These are phyloP conservation scores for Rhodotorula toruloides DNA, from an alignment of 768 basidiomycete species.

Conservation along the genomic window DNA sequence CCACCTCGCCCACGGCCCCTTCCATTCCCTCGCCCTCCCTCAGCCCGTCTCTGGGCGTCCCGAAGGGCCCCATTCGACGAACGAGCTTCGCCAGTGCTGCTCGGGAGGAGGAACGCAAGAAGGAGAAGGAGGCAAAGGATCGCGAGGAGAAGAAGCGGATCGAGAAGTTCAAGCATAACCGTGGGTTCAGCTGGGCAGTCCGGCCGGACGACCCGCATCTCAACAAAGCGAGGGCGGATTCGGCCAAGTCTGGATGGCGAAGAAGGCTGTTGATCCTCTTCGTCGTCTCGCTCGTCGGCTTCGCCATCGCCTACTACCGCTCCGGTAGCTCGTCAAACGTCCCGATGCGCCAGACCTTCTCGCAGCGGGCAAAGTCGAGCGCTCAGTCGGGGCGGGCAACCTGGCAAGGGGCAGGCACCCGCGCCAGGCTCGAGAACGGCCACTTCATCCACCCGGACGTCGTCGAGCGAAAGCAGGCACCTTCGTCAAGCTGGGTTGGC, in stretches of 20 bases:
- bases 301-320: neutral
- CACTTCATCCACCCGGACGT: constrained; percentile 38
- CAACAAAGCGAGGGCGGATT: too few relatives aligned
- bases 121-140: constrained; percentile 24
- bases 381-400: too few relatives aligned
- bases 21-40: neutral
- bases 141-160: constrained; percentile 14
- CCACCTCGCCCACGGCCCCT: constrained; percentile 22
- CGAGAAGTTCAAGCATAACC: constrained; percentile 13
- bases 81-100: constrained; percentile 25
- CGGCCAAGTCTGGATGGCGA: neutral
- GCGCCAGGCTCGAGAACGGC: too few relatives aligned
- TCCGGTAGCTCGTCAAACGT: too few relatives aligned
- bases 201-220: neutral
- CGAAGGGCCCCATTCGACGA: neutral
- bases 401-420: too few relatives aligned
- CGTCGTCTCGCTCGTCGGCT: neutral
- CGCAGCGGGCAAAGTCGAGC: too few relatives aligned
- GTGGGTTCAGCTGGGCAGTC: constrained; percentile 24
- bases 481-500: constrained; percentile 3
- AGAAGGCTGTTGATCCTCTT: neutral
- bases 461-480: constrained; percentile 6
- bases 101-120: constrained; percentile 34
- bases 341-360: too few relatives aligned
- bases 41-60: constrained; percentile 5